A percentile compares a stretch with the other conserved stretches of the same genome.
phyloP scores from a whole-genome alignment of 192 early-diverging fungal species.

The Haplosporangium gracile region DNA sequence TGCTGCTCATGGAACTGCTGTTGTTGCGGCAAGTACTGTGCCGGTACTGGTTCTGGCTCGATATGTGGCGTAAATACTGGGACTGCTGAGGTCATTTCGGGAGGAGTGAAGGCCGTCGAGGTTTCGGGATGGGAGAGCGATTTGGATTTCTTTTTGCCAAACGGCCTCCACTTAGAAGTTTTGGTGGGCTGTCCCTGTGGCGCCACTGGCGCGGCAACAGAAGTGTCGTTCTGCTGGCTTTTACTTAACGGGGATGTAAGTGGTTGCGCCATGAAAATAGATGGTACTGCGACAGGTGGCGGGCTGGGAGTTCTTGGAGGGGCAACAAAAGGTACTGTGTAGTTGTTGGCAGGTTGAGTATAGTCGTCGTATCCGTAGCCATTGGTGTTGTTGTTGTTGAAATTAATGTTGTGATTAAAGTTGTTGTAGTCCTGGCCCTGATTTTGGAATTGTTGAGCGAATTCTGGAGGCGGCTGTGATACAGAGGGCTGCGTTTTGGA shows the following conservation, averaged over 20 bases:
- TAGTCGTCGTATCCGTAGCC: background rate
- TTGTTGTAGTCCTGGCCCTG: background rate
- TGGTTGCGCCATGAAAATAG: slow-evolving; percentile 25
- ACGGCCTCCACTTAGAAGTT: slow-evolving; percentile 44
- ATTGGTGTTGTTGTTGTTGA: background rate
- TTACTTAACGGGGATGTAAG: background rate
- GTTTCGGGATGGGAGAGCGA: slow-evolving; percentile 29
- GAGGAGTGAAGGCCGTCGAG: background rate
- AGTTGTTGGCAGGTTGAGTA: background rate
- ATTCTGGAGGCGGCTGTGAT: slow-evolving; percentile 28
- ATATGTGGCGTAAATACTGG: background rate
- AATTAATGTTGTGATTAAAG: background rate
- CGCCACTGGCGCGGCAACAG: background rate
- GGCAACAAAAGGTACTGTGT: background rate
- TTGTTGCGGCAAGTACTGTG: background rate
- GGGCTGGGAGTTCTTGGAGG: slow-evolving; percentile 11
- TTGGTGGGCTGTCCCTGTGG: slow-evolving; percentile 19
- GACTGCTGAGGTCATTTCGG: background rate
- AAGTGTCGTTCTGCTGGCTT: background rate
- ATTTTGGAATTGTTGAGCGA: slow-evolving; percentile 6
- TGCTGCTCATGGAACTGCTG: background rate
- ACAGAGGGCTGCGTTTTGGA: slow-evolving; percentile 52
- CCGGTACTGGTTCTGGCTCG: background rate
- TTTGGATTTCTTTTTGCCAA: slow-evolving; percentile 55
- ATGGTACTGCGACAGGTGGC: slow-evolving; percentile 7